Conservation (phyloP, 345 rosid species). For the Passiflora organensis region DNA sequence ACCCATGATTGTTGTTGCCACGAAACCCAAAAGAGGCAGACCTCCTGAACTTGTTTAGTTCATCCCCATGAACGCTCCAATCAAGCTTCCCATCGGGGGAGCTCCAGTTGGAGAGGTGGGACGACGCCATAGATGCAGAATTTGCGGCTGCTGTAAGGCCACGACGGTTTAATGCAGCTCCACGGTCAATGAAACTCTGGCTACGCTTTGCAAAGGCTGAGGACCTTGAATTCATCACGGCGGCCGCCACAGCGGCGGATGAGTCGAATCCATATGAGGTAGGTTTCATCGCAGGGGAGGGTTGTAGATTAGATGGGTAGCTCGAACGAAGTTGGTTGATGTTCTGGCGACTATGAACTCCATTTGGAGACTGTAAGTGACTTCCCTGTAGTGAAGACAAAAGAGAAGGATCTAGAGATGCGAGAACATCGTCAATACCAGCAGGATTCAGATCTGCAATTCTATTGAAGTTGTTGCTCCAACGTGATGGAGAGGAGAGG, state of each 20-base stretch:
- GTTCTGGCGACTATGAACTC: slow-evolving; percentile 60
- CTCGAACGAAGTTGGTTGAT: slow-evolving; percentile 61
- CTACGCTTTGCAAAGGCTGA: slow-evolving; percentile 85
- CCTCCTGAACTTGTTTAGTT: slow-evolving; percentile 75
- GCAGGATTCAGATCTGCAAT: slow-evolving; percentile 43
- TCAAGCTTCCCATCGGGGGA: slow-evolving; percentile 77
- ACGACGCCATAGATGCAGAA: slow-evolving; percentile 40
- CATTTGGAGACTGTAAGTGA: slow-evolving; percentile 64
- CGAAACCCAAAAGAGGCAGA: slow-evolving; percentile 75
- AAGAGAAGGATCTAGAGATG: slow-evolving; percentile 54
- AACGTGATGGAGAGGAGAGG: slow-evolving; percentile 53
- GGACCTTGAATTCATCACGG: slow-evolving; percentile 84
- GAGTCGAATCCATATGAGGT: slow-evolving; percentile 62
- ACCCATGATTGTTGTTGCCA: slow-evolving; percentile 33
- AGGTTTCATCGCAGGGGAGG: slow-evolving; percentile 54
- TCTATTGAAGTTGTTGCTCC: slow-evolving; percentile 43
- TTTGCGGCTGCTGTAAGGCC: slow-evolving; percentile 45
- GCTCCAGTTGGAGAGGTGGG: slow-evolving; percentile 65
- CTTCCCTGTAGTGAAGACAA: slow-evolving; percentile 52
- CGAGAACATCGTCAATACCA: slow-evolving; percentile 59
- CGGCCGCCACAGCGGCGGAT: slow-evolving; percentile 83
- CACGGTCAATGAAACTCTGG: slow-evolving; percentile 81
- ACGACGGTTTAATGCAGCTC: slow-evolving; percentile 28
- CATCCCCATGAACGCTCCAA: slow-evolving; percentile 88
- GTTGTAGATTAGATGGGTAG: slow-evolving; percentile 43